Evolutionary conservation across 192 early-diverging fungal genomes (phyloP).

Genomic region (Globomyces pollinis-pini): DNA sequence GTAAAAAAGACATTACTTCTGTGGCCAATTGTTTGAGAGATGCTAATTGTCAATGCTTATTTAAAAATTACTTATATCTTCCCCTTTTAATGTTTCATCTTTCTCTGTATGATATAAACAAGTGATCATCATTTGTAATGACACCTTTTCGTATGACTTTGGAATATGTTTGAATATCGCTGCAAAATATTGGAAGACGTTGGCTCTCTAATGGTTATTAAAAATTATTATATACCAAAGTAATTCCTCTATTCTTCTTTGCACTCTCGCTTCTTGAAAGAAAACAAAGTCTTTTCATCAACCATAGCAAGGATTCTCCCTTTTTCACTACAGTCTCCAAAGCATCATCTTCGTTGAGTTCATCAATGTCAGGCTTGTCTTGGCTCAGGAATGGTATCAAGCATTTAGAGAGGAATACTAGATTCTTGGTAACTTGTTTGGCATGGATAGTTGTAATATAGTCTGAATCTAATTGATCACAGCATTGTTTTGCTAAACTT

Average conservation of each 20-base stretch:
- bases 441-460: constrained; percentile 67
- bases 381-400: constrained; percentile 18
- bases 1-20: constrained; percentile 72
- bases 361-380: constrained; percentile 11
- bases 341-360: constrained; percentile 14
- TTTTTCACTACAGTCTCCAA: no score
- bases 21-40: constrained; percentile 65
- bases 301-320: constrained; percentile 41
- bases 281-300: constrained; percentile 58
- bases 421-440: constrained; percentile 86
- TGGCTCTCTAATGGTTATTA: constrained; percentile 49
- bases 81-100: constrained; percentile 59
- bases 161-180: constrained; percentile 68
- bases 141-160: constrained; percentile 43
- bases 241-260: constrained; percentile 24
- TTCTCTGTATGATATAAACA: constrained; percentile 75
- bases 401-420: constrained; percentile 79
- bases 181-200: constrained; percentile 88
- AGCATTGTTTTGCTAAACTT: constrained; percentile 35
- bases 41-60: constrained; percentile 40
- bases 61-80: constrained; percentile 46
- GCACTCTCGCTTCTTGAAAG: constrained; percentile 53
- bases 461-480: constrained; percentile 30
- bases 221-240: constrained; percentile 27
- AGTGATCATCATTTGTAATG: constrained; percentile 63